Evolutionary conservation across 805 yeast species (phyloP), one percentile per base, ranked within the genome.

Genomic region (Candida jianshihensis): DNA sequence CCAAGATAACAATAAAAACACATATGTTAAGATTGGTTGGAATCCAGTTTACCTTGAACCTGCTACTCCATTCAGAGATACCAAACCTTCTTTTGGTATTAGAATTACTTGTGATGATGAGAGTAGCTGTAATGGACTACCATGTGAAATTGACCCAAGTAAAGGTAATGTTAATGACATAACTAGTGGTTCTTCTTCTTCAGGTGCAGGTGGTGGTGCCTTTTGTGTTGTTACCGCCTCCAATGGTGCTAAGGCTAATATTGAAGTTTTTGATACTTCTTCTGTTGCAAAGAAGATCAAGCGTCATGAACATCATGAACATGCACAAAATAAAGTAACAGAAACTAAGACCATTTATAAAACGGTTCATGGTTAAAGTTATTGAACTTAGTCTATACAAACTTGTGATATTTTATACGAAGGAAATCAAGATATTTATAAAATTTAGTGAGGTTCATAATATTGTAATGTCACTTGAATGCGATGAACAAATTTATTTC

Each of bases 21-120:
- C 96, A 4, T 87, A 47, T 56, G 85, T 84, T 46, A 88, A 85
- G 62, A 74, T 87, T 56, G 95, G 90, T 31, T 86, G 95, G 95
- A 87, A 87, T 60, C 96, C 96, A 13, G 72, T 81, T 38, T 84
- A 85, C 59, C 58, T 83, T 49, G 90, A 81, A 44, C 67, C 66
- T 34, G 46, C 63, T 1, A 57, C 68, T 19, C 74, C 81, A 8
- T 82, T 78, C 64, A 64, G 66, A 43, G 59, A 67, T 49, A 60
- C 60, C 4, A 64, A 60, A 43, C 95, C 94, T 31, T 55, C 54
- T 21, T 85, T 76, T 48, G 96, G 96, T 49, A 53, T 87, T 46
- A 72, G 77, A 54, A 67, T 87, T 48, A 73, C 76, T 8, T 87
- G 96, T 63, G 83, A 77, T 38, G 82, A 80, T 49, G 73, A 69